phyloP scores from a whole-genome alignment of 106 monocot species.

The Dendrobium huoshanense region DNA sequence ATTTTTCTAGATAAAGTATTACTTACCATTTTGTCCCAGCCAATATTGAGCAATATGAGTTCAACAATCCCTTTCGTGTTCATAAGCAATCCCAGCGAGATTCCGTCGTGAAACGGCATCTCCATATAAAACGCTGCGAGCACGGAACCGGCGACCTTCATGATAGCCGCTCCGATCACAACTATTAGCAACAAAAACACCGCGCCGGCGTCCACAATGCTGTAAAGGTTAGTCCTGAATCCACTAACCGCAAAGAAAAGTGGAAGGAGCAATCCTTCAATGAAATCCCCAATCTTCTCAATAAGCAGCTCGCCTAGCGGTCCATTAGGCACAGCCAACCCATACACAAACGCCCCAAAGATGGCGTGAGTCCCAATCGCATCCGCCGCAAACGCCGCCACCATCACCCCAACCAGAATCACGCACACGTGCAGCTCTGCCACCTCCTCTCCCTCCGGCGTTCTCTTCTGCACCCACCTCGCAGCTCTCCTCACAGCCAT shows the following conservation, averaged over 20 bases:
- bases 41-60: constrained; percentile 53
- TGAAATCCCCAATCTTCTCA: constrained; percentile 42
- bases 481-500: constrained; percentile 9
- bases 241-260: constrained; percentile 40
- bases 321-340: constrained; percentile 42
- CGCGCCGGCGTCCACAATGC: neutral
- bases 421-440: constrained; percentile 19
- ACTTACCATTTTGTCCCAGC: constrained; percentile 27
- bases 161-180: constrained; percentile 4
- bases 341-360: constrained; percentile 41
- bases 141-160: constrained; percentile 22
- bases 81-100: constrained; percentile 40
- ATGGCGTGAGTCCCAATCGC: constrained; percentile 38
- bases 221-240: constrained; percentile 15
- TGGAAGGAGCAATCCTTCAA: constrained; percentile 31
- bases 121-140: constrained; percentile 22
- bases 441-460: constrained; percentile 28
- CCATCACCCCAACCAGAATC: constrained; percentile 29
- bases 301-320: constrained; percentile 23
- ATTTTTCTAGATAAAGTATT: too few relatives aligned
- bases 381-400: constrained; percentile 18
- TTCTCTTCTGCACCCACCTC: constrained; percentile 21
- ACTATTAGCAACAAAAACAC: constrained; percentile 18
- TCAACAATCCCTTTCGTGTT: constrained; percentile 57
- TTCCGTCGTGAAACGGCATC: constrained; percentile 28